A percentile compares a stretch with the other conserved stretches of the same genome.
phyloP scores from a whole-genome alignment of 768 basidiomycete genomes.

The Lentinula sp. region DNA sequence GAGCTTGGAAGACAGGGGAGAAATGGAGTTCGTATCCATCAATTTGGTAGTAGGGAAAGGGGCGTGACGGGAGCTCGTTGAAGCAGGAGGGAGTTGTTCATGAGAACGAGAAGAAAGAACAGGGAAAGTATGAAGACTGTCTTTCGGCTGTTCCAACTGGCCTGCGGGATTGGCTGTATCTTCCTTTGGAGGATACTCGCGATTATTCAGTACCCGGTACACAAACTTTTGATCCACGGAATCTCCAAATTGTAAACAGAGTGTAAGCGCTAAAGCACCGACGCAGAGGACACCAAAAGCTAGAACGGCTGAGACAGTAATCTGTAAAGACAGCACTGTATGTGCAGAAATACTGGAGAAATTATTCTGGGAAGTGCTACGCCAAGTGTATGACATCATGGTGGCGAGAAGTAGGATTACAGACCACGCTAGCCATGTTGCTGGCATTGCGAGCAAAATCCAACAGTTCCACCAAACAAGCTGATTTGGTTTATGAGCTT shows the following conservation, averaged over 20 bases:
- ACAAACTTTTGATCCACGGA: neutral
- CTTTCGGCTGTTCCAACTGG: neutral
- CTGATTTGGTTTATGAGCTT: neutral
- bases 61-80: neutral
- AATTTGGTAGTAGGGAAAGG: neutral
- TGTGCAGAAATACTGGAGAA: neutral
- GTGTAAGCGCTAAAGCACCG: neutral
- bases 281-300: neutral
- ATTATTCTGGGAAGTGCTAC: neutral
- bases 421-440: neutral
- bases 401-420: neutral
- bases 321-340: neutral
- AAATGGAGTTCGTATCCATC: neutral
- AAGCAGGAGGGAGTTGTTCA: neutral
- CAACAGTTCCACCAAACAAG: slow-evolving; percentile 1
- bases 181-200: neutral
- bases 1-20: neutral
- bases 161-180: no score
- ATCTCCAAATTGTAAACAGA: neutral
- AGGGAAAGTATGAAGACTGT: neutral
- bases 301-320: neutral
- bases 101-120: neutral
- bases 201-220: neutral
- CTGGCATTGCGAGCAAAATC: neutral
- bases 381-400: neutral